Conservation (phyloP, 495 filamentous ascomycete genomes). For the Choiromyces venosus region DNA sequence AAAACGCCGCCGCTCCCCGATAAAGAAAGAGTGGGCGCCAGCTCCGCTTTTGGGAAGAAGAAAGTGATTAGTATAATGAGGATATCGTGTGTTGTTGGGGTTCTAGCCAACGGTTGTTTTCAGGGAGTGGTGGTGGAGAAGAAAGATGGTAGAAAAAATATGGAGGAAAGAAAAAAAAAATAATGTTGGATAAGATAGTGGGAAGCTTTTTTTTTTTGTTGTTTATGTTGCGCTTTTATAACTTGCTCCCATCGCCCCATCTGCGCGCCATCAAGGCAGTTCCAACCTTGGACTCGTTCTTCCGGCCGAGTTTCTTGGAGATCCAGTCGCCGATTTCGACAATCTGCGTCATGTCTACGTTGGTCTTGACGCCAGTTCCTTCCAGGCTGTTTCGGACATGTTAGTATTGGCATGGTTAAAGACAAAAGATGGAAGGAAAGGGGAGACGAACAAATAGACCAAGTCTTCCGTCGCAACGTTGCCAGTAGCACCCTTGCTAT, state of each 20-base stretch:
- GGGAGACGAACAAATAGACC: constrained; percentile 58
- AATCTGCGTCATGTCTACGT: constrained; percentile 77
- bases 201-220: not conserved
- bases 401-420: not conserved
- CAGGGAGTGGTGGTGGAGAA: not conserved
- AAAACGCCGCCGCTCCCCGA: constrained; percentile 4
- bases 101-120: not conserved
- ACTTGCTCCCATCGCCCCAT: constrained; percentile 19
- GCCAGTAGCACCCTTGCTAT: constrained; percentile 85
- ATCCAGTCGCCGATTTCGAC: constrained; percentile 86
- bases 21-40: not conserved
- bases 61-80: not conserved
- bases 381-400: constrained; percentile 50
- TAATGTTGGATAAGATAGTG: not conserved
- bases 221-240: constrained; percentile 17
- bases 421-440: not conserved
- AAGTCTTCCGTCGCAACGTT: constrained; percentile 95
- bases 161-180: not conserved
- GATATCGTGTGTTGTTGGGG: not conserved
- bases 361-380: constrained; percentile 78
- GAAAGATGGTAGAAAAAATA: not conserved
- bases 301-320: constrained; percentile 67
- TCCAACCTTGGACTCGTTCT: constrained; percentile 69
- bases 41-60: not conserved
- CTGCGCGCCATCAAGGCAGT: constrained; percentile 65